Percentiles rank a stretch among this genome's conserved stretches.
phyloP scores from a whole-genome alignment of 305 asterid genomes.

The Fraxinus velutina region DNA sequence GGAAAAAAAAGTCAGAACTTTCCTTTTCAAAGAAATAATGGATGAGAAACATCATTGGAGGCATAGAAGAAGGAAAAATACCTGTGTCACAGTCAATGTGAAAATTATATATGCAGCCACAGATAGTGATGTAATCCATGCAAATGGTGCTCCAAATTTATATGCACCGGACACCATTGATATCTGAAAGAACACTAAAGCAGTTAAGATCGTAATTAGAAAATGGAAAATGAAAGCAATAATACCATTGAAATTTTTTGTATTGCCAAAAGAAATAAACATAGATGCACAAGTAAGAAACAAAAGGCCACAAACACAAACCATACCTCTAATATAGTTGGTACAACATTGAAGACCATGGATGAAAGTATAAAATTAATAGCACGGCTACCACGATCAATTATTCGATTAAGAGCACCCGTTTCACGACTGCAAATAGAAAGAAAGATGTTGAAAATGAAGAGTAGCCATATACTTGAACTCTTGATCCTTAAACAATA shows the following conservation, averaged over 20 bases:
- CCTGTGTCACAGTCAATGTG: slow-evolving; percentile 89
- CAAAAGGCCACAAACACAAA: neutral
- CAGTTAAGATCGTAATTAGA: slow-evolving; percentile 22
- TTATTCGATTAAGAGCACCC: slow-evolving; percentile 85
- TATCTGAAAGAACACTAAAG: slow-evolving; percentile 64
- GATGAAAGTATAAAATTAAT: slow-evolving; percentile 90
- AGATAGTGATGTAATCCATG: slow-evolving; percentile 87
- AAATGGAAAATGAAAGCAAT: slow-evolving; percentile 15
- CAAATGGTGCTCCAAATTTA: slow-evolving; percentile 94
- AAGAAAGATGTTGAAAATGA: slow-evolving; percentile 20
- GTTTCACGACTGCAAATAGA: slow-evolving; percentile 78
- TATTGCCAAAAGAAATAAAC: slow-evolving; percentile 3
- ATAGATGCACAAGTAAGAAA: slow-evolving; percentile 7
- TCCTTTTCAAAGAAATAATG: neutral
- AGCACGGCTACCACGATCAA: slow-evolving; percentile 99
- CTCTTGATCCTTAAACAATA: neutral
- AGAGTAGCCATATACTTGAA: neutral
- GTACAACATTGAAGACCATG: slow-evolving; percentile 93
- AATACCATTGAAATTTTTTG: slow-evolving; percentile 16
- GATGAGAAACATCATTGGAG: neutral
- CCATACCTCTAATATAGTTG: slow-evolving; percentile 82
- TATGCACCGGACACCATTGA: slow-evolving; percentile 97
- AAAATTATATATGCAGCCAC: slow-evolving; percentile 78
- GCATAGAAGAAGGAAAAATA: slow-evolving; percentile 12
- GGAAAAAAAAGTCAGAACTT: neutral